Percentiles rank a stretch among this genome's conserved stretches.
phyloP scores from a whole-genome alignment of 768 basidiomycete species.

The Leucocoprinus birnbaumii region DNA sequence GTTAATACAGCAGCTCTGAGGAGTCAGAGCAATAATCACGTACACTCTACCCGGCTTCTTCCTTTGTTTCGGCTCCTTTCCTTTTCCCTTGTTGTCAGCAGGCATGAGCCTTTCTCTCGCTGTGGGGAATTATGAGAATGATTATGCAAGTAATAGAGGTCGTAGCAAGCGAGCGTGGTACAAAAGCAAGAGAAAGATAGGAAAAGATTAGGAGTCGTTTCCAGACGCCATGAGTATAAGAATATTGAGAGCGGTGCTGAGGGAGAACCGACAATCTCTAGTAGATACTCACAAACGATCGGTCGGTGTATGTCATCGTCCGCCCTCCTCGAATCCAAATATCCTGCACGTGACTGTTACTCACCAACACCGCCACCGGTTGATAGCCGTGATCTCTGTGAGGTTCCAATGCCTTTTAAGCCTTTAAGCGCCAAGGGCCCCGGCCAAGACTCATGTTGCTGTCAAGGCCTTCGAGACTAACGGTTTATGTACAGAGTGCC shows the following conservation, averaged over 20 bases:
- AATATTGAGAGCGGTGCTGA: conserved; percentile 11
- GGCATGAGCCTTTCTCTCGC: conserved; percentile 18
- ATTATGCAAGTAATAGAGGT: neutral
- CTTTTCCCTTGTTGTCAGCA: conserved; percentile 19
- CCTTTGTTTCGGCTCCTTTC: conserved; percentile 21
- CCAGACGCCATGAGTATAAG: conserved; percentile 7
- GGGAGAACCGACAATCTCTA: conserved; percentile 15
- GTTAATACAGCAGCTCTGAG: neutral
- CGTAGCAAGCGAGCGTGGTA: conserved; percentile 3
- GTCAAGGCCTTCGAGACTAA: neutral
- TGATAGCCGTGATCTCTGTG: too few relatives aligned
- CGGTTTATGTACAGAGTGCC: neutral
- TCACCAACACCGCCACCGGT: neutral
- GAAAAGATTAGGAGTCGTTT: neutral
- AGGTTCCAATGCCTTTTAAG: too few relatives aligned
- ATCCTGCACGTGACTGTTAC: conserved; percentile 1
- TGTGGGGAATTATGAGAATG: neutral
- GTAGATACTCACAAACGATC: conserved; percentile 5
- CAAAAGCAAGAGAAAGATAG: neutral
- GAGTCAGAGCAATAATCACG: conserved; percentile 12
- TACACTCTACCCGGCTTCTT: conserved; percentile 31
- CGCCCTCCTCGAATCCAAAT: conserved; percentile 5
- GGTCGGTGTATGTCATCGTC: conserved; percentile 20
- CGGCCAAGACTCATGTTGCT: neutral
- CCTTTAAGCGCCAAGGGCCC: neutral